A percentile compares a stretch with the other conserved stretches of the same genome.
phyloP scores from a whole-genome alignment of 2,329 filamentous ascomycete species.

The Podosphaera aphanis region DNA sequence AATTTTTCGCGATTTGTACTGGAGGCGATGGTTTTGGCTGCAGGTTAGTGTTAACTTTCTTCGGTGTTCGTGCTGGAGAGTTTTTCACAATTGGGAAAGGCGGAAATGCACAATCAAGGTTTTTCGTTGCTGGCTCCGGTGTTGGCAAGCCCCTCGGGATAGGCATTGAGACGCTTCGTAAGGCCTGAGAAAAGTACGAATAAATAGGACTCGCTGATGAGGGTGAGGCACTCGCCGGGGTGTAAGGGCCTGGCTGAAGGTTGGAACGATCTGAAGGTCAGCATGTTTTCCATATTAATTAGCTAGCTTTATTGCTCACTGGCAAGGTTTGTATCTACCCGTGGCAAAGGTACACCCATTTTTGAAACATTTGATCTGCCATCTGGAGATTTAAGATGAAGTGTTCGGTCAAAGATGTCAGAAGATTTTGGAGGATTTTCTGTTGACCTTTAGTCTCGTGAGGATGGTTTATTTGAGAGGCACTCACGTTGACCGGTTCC shows the following conservation, averaged over 20 bases:
- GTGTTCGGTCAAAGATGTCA: slow-evolving; percentile 9
- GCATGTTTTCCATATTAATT: neutral
- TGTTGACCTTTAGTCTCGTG: slow-evolving; percentile 5
- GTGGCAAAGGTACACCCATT: slow-evolving; percentile 20
- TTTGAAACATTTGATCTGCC: slow-evolving; percentile 15
- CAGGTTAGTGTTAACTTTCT: slow-evolving; percentile 18
- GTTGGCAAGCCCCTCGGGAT: slow-evolving; percentile 19
- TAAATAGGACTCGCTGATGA: slow-evolving; percentile 25
- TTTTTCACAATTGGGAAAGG: slow-evolving; percentile 21
- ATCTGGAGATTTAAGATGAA: slow-evolving; percentile 6
- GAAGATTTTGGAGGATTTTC: slow-evolving; percentile 14
- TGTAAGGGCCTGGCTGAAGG: slow-evolving; percentile 32
- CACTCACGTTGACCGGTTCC: slow-evolving; percentile 22
- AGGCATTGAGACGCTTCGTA: slow-evolving; percentile 19
- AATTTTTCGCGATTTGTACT: slow-evolving; percentile 24
- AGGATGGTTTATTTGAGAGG: neutral
- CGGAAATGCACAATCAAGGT: slow-evolving; percentile 28
- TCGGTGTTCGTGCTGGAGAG: neutral
- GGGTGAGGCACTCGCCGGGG: slow-evolving; percentile 36
- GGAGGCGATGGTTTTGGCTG: slow-evolving; percentile 19
- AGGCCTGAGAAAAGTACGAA: slow-evolving; percentile 26
- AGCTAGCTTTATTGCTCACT: slow-evolving; percentile 19
- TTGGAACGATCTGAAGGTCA: slow-evolving; percentile 27
- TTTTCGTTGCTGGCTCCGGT: slow-evolving; percentile 20
- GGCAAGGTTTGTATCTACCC: slow-evolving; percentile 27